These are phyloP conservation scores for Pelargonium nanum DNA, from an alignment of 345 rosid species.

Conservation along the genomic window DNA sequence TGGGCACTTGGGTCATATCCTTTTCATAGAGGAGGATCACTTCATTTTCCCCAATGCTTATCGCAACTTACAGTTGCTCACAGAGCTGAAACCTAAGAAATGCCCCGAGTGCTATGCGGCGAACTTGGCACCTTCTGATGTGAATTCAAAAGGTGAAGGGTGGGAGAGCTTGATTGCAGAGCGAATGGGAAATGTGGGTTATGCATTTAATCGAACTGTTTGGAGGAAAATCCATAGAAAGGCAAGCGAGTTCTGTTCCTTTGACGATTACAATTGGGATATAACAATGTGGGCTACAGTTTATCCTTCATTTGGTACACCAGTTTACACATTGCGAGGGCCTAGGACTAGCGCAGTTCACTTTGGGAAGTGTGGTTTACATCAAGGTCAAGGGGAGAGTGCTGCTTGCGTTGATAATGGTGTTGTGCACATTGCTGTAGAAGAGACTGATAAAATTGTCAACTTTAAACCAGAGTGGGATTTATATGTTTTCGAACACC, in stretches of 20 bases:
- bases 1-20: slow-evolving; percentile 54
- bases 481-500: slow-evolving; percentile 44
- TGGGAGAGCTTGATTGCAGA: slow-evolving; percentile 62
- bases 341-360: slow-evolving; percentile 89
- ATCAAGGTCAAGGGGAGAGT: slow-evolving; percentile 65
- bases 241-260: slow-evolving; percentile 78
- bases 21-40: slow-evolving; percentile 97
- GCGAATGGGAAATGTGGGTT: slow-evolving; percentile 93
- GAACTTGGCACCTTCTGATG: slow-evolving; percentile 86
- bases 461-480: slow-evolving; percentile 59
- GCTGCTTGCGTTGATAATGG: slow-evolving; percentile 78
- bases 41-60: slow-evolving; percentile 90
- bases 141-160: slow-evolving; percentile 83
- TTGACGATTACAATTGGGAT: slow-evolving; percentile 98
- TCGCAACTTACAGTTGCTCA: slow-evolving; percentile 70
- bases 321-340: slow-evolving; percentile 78
- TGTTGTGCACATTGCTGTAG: slow-evolving; percentile 38
- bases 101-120: slow-evolving; percentile 88
- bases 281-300: slow-evolving; percentile 98
- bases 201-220: slow-evolving; percentile 68
- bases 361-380: slow-evolving; percentile 96
- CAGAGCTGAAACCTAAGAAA: slow-evolving; percentile 45
- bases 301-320: slow-evolving; percentile 79
- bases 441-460: slow-evolving; percentile 47
- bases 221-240: slow-evolving; percentile 77